These are phyloP conservation scores for Aurifilum marmelostoma DNA, from an alignment of 2,329 filamentous ascomycete species.

Conservation along the genomic window DNA sequence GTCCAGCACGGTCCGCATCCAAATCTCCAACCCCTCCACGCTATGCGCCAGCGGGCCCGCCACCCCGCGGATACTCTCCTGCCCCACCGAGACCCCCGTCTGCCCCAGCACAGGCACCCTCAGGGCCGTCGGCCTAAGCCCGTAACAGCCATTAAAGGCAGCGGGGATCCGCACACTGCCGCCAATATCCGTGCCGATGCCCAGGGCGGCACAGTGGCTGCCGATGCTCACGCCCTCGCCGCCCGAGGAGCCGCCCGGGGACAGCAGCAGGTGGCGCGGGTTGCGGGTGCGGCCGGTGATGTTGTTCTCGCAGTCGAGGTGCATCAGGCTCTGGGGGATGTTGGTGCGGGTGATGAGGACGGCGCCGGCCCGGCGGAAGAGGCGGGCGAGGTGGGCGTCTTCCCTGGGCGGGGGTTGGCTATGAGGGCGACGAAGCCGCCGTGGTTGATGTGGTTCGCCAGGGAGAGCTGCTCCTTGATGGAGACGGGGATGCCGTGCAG, in stretches of 20 bases:
- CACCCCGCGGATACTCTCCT: conserved; percentile 20
- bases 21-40: conserved; percentile 21
- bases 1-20: conserved; percentile 25
- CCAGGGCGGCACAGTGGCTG: conserved; percentile 43
- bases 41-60: conserved; percentile 25
- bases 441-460: conserved; percentile 31
- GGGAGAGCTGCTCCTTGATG: conserved; percentile 32
- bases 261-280: conserved; percentile 44
- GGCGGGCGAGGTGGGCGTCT: conserved; percentile 39
- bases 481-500: conserved; percentile 41
- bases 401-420: conserved; percentile 29
- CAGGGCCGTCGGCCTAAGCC: conserved; percentile 26
- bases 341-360: conserved; percentile 49
- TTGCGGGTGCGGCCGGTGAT: conserved; percentile 46
- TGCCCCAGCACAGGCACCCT: conserved; percentile 9
- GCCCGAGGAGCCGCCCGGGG: conserved; percentile 47
- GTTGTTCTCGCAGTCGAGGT: conserved; percentile 41
- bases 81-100: background rate
- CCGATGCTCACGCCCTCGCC: conserved; percentile 46
- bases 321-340: conserved; percentile 45
- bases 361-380: conserved; percentile 42
- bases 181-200: conserved; percentile 30
- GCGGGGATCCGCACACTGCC: conserved; percentile 28
- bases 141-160: conserved; percentile 27
- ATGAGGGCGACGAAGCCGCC: conserved; percentile 41